phyloP scores from a whole-genome alignment of 345 rosid genomes.

The Eucalyptus curtisii region DNA sequence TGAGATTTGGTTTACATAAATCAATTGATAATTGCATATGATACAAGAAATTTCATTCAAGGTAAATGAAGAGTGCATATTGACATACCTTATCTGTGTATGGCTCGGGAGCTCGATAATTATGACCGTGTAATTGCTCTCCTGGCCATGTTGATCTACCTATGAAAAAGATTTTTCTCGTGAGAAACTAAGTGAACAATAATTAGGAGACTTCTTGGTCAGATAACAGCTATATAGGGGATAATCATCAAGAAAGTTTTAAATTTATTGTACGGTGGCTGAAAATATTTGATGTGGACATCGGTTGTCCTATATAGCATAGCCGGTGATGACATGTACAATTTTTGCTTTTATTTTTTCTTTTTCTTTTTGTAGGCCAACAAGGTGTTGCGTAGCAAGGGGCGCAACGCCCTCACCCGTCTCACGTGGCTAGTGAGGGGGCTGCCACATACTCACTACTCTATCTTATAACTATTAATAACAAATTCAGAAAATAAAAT shows the following conservation, averaged over 20 bases:
- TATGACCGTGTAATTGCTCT: not conserved
- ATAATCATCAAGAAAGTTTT: not conserved
- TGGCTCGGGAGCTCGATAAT: not conserved
- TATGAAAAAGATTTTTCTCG: not conserved
- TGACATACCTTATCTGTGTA: not conserved
- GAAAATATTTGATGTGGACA: rapidly evolving
- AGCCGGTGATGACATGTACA: not conserved
- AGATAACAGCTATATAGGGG: rapidly evolving
- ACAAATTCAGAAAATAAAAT: too few species aligned
- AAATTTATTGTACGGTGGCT: rapidly evolving
- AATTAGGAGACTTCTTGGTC: not conserved
- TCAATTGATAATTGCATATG: not conserved
- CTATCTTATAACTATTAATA: too few species aligned
- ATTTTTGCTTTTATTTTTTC: too few species aligned
- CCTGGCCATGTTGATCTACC: not conserved
- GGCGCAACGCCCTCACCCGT: rapidly evolving
- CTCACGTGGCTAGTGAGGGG: rapidly evolving
- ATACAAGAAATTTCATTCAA: not conserved
- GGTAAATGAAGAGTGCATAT: not conserved
- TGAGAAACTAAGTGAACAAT: not conserved
- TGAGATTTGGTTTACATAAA: not conserved
- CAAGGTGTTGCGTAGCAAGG: rapidly evolving
- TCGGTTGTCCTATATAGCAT: rapidly evolving
- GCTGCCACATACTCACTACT: too few species aligned
- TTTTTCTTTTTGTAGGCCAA: too few species aligned